Evolutionary conservation across 2,329 filamentous ascomycete species (phyloP), one percentile per base, ranked within the genome.

Genomic region (Coleophoma cylindrospora): DNA sequence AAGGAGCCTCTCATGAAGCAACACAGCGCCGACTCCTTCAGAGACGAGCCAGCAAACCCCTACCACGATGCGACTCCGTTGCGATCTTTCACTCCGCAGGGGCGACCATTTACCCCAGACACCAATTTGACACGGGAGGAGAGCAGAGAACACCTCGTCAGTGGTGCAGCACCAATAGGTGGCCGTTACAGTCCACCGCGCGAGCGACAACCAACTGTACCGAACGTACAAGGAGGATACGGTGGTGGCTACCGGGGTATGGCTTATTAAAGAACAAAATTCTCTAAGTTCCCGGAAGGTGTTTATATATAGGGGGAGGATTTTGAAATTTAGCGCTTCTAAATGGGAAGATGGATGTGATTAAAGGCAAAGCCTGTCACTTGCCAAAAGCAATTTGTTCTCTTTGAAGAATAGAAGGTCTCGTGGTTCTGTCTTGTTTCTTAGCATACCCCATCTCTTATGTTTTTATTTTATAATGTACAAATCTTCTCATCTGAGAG

Each of bases 31-130:
- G 59, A 63, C 37, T 57, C 51, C 34, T 64, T 58, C 53, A 57
- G 58, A 51, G 60, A 59, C 40, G 61, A 63, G 21, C 58, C 63
- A 7, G 59, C 56, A 33, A 63, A 64, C 43, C 58, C 61, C 19
- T 63, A 64, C 47, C 43, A 53, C 3, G 54, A 51, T 13, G 55
- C 57, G 7, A 57, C 57, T 40, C 59, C 60, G 7, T 53, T 60
- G 40, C 51, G 56, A 36, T 43, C 56, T 5, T 60, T 50, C 43
- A 43, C 34, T 15, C 34, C 43, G 37, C 43, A 44, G 46, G 33
- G 32, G 14, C 19, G 46, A 40, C 46, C 46, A 7, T 48, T 48
- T 22, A 32, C 36, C 9, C 37, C 33, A 48, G 36, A 40, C 12
- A 32, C 22, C 7, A 51, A 53, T 38, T 38, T 51, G 12, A 40